These are phyloP conservation scores for Daldinia concentrica DNA, from an alignment of 495 filamentous ascomycete genomes.

Conservation along the genomic window DNA sequence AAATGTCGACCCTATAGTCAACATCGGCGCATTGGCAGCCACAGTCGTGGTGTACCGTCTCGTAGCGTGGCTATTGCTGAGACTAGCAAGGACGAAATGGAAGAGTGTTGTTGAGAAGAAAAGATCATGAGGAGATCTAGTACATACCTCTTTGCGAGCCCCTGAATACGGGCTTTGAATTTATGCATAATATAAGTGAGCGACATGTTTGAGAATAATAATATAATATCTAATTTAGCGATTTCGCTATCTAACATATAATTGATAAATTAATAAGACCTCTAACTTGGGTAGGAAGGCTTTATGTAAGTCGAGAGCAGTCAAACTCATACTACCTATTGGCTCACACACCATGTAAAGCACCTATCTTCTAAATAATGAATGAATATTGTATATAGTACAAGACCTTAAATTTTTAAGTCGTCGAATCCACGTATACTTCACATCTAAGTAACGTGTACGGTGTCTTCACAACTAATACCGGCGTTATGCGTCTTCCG, in stretches of 20 bases:
- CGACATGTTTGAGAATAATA: background rate
- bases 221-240: background rate
- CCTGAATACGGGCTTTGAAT: background rate
- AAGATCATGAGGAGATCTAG: constrained; percentile 10
- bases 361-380: too few relatives aligned
- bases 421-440: too few relatives aligned
- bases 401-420: too few relatives aligned
- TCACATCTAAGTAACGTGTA: too few relatives aligned
- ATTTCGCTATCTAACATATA: background rate
- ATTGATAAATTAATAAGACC: too few relatives aligned
- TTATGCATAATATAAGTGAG: background rate
- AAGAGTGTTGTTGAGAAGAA: constrained; percentile 39
- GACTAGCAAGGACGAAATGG: constrained; percentile 55
- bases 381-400: too few relatives aligned
- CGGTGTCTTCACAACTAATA: too few relatives aligned
- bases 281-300: too few relatives aligned
- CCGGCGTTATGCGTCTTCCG: too few relatives aligned
- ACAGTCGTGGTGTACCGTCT: constrained; percentile 70
- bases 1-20: constrained; percentile 62
- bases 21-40: constrained; percentile 67
- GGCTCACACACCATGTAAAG: too few relatives aligned
- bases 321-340: too few relatives aligned
- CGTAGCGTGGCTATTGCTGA: constrained; percentile 69
- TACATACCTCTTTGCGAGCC: background rate
- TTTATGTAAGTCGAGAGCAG: too few relatives aligned